These are phyloP conservation scores for Heliamphora ciliata DNA, from an alignment of 179 eudicot species.

Conservation along the genomic window DNA sequence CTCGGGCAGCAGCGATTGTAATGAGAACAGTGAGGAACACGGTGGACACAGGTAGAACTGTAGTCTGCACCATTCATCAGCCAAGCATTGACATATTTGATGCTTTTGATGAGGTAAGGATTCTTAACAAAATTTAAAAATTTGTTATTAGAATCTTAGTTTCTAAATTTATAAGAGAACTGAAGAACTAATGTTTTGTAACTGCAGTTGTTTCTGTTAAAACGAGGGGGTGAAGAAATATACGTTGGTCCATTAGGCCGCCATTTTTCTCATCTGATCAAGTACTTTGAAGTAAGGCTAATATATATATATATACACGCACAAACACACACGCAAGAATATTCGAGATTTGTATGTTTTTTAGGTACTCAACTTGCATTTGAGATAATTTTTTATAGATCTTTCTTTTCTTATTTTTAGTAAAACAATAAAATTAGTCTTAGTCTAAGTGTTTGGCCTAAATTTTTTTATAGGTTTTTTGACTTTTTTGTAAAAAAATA, in stretches of 20 bases:
- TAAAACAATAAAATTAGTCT: too few species aligned
- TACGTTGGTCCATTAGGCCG: conserved; percentile 71
- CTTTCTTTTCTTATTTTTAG: too few species aligned
- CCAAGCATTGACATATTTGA: conserved; percentile 63
- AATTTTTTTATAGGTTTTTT: too few species aligned
- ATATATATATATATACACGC: neutral
- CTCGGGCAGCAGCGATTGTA: conserved; percentile 74
- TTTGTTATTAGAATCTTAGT: neutral
- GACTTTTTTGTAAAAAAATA: too few species aligned
- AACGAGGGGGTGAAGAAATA: conserved; percentile 71
- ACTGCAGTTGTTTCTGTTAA: conserved; percentile 56
- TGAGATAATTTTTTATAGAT: too few species aligned
- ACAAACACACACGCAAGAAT: neutral
- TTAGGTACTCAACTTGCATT: neutral
- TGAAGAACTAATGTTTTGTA: neutral
- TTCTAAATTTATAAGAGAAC: neutral
- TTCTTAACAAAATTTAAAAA: neutral
- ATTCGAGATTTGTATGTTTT: neutral
- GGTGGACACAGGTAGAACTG: too few species aligned
- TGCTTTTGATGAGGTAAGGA: conserved; percentile 70
- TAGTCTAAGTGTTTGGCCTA: too few species aligned
- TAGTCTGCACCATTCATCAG: too few species aligned
- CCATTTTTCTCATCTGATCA: conserved; percentile 50
- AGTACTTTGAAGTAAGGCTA: conserved; percentile 58
- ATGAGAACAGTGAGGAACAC: conserved; percentile 42